A percentile compares a stretch with the other conserved stretches of the same genome.
Conservation (phyloP, 2,329 filamentous ascomycete genomes). For the Stachybotrys echinatus region DNA sequence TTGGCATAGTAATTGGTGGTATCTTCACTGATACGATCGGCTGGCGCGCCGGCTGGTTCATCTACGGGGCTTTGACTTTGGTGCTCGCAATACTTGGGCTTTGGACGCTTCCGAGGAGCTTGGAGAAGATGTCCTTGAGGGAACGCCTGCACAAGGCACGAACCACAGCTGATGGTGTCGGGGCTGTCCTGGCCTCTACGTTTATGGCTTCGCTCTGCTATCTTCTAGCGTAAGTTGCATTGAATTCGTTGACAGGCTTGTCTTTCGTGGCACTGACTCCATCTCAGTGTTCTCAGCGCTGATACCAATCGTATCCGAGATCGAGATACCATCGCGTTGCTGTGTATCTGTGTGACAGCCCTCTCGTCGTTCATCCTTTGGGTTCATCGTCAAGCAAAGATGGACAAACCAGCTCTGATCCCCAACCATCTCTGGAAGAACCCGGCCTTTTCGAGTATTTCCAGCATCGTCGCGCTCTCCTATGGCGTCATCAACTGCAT, state of each 20-base stretch:
- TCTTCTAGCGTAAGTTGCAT: constrained; percentile 41
- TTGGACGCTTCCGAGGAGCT: constrained; percentile 25
- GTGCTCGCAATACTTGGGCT: constrained; percentile 26
- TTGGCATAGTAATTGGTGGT: constrained; percentile 45
- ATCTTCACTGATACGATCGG: constrained; percentile 39
- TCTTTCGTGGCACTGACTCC: constrained; percentile 3
- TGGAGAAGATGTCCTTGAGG: constrained; percentile 14
- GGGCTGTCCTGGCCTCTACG: constrained; percentile 38
- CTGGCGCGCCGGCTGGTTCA: constrained; percentile 43
- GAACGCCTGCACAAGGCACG: constrained; percentile 13
- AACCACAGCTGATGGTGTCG: constrained; percentile 49
- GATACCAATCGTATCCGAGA: constrained; percentile 34
- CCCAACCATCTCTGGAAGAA: constrained; percentile 60
- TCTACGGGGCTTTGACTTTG: constrained; percentile 28
- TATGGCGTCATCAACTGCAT: constrained; percentile 39
- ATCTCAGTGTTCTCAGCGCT: constrained; percentile 26
- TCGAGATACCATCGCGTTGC: constrained; percentile 36
- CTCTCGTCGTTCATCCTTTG: constrained; percentile 48
- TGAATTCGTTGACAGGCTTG: not conserved
- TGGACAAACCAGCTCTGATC: constrained; percentile 47
- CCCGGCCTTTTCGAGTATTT: constrained; percentile 48
- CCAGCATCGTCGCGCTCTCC: constrained; percentile 41
- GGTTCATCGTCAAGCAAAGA: constrained; percentile 42
- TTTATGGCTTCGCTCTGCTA: constrained; percentile 47
- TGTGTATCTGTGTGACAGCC: constrained; percentile 35